Evolutionary conservation across 2,329 filamentous ascomycete genomes (phyloP).

Genomic region (Drechslerella dactyloides): DNA sequence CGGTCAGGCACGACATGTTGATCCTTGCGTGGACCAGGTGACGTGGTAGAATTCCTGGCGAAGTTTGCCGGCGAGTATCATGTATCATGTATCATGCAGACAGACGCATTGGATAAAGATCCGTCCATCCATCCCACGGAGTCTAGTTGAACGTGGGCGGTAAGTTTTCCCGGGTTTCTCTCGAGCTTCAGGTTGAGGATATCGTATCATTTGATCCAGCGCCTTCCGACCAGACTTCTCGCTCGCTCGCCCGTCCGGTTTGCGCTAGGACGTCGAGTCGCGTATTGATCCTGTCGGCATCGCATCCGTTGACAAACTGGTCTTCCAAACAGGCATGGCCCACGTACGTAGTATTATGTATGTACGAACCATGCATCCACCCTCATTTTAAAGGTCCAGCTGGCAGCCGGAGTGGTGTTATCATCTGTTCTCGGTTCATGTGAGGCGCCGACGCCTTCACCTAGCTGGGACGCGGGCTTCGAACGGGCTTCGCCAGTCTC

Average conservation of each 20-base stretch:
- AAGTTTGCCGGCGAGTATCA: constrained; percentile 2
- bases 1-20: background rate
- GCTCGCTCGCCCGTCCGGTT: background rate
- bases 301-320: constrained; percentile 16
- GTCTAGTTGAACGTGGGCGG: too few relatives aligned
- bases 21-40: background rate
- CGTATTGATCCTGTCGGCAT: constrained; percentile 7
- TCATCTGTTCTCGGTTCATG: background rate
- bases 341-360: too few relatives aligned
- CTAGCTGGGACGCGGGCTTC: background rate
- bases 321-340: constrained; percentile 5
- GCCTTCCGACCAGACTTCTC: constrained; percentile 5
- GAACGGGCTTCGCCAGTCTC: background rate
- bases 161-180: too few relatives aligned
- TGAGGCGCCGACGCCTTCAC: background rate
- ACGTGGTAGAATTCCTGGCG: background rate
- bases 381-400: constrained; percentile 12
- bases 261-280: constrained; percentile 4
- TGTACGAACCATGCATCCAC: constrained; percentile 1
- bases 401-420: background rate
- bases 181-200: too few relatives aligned
- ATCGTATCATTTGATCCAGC: too few relatives aligned
- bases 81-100: too few relatives aligned
- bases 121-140: too few relatives aligned
- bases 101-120: too few relatives aligned